Evolutionary conservation across 805 yeast species (phyloP).

Genomic region (Saccharomyces kudriavzevii): DNA sequence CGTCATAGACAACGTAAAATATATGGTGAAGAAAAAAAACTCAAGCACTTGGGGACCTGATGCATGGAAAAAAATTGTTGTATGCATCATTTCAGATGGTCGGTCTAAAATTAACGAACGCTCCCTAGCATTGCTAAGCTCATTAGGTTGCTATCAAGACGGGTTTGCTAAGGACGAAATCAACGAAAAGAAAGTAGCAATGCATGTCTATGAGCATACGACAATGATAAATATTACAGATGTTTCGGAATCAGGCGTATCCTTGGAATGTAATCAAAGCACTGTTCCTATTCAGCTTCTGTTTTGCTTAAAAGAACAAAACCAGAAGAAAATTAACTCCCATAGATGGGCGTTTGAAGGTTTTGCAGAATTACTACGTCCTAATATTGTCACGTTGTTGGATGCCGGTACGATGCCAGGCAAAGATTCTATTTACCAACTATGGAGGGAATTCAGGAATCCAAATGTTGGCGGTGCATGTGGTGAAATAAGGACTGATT

Average conservation of each 20-base stretch:
- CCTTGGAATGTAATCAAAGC: conserved; percentile 39
- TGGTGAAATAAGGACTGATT: conserved; percentile 86
- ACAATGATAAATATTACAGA: conserved; percentile 79
- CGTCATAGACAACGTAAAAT: conserved; percentile 76
- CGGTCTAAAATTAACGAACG: conserved; percentile 74
- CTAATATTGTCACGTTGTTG: conserved; percentile 71
- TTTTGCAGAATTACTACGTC: conserved; percentile 72
- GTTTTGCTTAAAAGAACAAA: conserved; percentile 84
- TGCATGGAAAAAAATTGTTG: conserved; percentile 90
- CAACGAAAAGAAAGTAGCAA: conserved; percentile 69
- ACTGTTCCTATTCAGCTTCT: conserved; percentile 80
- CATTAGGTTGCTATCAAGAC: conserved; percentile 87
- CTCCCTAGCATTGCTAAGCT: conserved; percentile 70
- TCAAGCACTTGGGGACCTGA: conserved; percentile 88
- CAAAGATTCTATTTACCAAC: conserved; percentile 70
- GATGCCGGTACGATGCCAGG: conserved; percentile 96
- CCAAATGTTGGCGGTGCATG: conserved; percentile 93
- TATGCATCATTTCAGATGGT: conserved; percentile 86
- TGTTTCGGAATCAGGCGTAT: conserved; percentile 54
- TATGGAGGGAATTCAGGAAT: conserved; percentile 79
- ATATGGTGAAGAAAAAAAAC: conserved; percentile 56
- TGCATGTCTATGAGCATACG: conserved; percentile 90
- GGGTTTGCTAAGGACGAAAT: conserved; percentile 91
- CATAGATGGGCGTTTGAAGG: conserved; percentile 97
- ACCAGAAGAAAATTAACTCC: conserved; percentile 84